A percentile compares a stretch with the other conserved stretches of the same genome.
Evolutionary conservation across 495 filamentous ascomycete species (phyloP).

Genomic region (Sabuloglossum arenarium): DNA sequence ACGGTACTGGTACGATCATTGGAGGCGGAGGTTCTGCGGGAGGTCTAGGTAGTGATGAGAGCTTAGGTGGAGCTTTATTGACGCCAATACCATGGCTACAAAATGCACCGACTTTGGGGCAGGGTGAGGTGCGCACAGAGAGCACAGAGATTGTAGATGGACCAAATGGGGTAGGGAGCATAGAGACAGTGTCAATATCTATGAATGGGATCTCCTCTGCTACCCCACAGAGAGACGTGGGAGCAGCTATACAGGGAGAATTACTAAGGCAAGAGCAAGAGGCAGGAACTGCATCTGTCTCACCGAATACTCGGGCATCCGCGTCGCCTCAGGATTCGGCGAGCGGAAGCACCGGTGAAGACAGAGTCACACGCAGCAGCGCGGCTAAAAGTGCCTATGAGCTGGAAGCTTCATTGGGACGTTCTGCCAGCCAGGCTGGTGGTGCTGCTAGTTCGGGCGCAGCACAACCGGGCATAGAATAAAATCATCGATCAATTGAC

Average conservation of each 20-base stretch:
- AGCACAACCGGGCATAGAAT: background rate
- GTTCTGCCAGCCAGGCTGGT: background rate
- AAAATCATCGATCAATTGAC: background rate
- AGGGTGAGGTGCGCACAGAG: slow-evolving; percentile 31
- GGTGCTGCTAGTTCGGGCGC: background rate
- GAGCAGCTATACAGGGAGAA: slow-evolving; percentile 55
- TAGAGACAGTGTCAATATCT: slow-evolving; percentile 50
- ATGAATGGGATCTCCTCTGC: slow-evolving; percentile 32
- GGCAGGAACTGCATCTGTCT: slow-evolving; percentile 39
- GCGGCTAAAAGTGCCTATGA: slow-evolving; percentile 11
- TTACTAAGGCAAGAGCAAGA: slow-evolving; percentile 60
- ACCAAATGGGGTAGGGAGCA: slow-evolving; percentile 44
- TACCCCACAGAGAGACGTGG: slow-evolving; percentile 9
- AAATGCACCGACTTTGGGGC: slow-evolving; percentile 7
- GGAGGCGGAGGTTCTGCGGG: slow-evolving; percentile 5
- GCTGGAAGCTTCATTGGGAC: slow-evolving; percentile 18
- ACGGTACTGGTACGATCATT: slow-evolving; percentile 12
- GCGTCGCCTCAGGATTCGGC: slow-evolving; percentile 18
- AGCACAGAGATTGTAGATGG: slow-evolving; percentile 50
- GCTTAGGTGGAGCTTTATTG: slow-evolving; percentile 71
- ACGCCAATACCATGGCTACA: slow-evolving; percentile 85
- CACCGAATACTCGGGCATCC: slow-evolving; percentile 17
- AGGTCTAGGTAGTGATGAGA: slow-evolving; percentile 60
- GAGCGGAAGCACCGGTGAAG: slow-evolving; percentile 23
- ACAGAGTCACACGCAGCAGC: slow-evolving; percentile 24